These are phyloP conservation scores for Leccinum broughii DNA, from an alignment of 768 basidiomycete genomes.

Conservation along the genomic window DNA sequence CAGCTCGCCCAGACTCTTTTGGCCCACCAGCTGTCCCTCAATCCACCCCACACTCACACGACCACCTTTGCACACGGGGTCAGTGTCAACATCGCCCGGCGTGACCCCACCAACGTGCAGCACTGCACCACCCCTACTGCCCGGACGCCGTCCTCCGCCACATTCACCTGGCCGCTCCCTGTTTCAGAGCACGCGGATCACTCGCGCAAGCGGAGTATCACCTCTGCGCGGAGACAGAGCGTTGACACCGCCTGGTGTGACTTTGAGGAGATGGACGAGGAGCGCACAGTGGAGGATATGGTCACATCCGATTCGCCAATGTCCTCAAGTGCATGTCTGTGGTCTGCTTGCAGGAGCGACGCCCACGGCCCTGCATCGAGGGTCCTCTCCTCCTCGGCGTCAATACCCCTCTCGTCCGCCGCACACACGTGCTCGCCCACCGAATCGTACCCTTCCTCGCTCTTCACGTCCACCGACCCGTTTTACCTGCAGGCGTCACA, in stretches of 20 bases:
- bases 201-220: slow-evolving; percentile 31
- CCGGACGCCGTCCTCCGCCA: slow-evolving; percentile 34
- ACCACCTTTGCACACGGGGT: slow-evolving; percentile 22
- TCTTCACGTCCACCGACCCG: slow-evolving; percentile 49
- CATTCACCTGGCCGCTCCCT: slow-evolving; percentile 32
- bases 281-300: slow-evolving; percentile 48
- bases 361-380: slow-evolving; percentile 15
- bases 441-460: slow-evolving; percentile 29
- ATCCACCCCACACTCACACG: slow-evolving; percentile 17
- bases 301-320: slow-evolving; percentile 36
- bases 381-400: slow-evolving; percentile 26
- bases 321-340: slow-evolving; percentile 23
- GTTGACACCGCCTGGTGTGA: slow-evolving; percentile 31
- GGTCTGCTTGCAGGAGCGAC: slow-evolving; percentile 24
- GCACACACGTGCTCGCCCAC: slow-evolving; percentile 22
- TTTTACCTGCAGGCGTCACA: slow-evolving; percentile 49
- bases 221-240: slow-evolving; percentile 24
- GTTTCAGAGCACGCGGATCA: slow-evolving; percentile 24
- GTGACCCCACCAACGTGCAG: slow-evolving; percentile 37
- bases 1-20: slow-evolving; percentile 48
- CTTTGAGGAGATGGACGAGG: slow-evolving; percentile 45
- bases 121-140: slow-evolving; percentile 43
- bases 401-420: slow-evolving; percentile 11
- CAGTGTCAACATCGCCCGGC: slow-evolving; percentile 24
- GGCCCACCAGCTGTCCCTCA: slow-evolving; percentile 32